Evolutionary conservation across 1,284 basidiomycete genomes (phyloP).

Genomic region (Cryptococcus sp.): DNA sequence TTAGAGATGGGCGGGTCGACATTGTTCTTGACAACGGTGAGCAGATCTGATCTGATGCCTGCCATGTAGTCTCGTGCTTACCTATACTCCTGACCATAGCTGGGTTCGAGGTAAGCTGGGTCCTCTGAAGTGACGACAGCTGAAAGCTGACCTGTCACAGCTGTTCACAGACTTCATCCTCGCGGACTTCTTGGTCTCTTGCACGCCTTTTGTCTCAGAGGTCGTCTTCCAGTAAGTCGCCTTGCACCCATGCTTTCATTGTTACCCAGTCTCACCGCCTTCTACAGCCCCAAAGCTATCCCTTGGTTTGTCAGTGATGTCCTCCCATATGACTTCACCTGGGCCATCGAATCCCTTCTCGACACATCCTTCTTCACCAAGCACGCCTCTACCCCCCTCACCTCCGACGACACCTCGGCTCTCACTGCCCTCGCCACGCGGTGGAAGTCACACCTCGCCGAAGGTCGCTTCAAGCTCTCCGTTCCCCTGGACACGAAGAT

Average conservation of each 20-base stretch:
- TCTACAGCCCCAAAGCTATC: constrained; percentile 72
- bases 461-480: constrained; percentile 70
- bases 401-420: constrained; percentile 27
- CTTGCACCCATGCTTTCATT: neutral
- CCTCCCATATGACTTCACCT: constrained; percentile 71
- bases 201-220: constrained; percentile 73
- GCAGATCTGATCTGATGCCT: constrained; percentile 21
- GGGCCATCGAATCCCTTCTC: constrained; percentile 53
- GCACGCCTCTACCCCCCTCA: constrained; percentile 52
- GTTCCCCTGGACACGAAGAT: constrained; percentile 65
- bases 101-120: constrained; percentile 77
- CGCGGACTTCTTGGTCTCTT: constrained; percentile 87
- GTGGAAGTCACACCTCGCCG: constrained; percentile 68
- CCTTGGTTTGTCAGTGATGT: constrained; percentile 90
- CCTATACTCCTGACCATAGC: constrained; percentile 52
- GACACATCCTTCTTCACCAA: constrained; percentile 59
- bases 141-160: constrained; percentile 49
- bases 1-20: constrained; percentile 65
- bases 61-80: neutral
- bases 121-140: neutral
- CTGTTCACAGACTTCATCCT: constrained; percentile 91
- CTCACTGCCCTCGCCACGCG: constrained; percentile 64
- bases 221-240: constrained; percentile 83
- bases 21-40: constrained; percentile 88
- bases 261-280: neutral